phyloP scores from a whole-genome alignment of 768 basidiomycete genomes.

The Chalciporus pseudorubinellus region DNA sequence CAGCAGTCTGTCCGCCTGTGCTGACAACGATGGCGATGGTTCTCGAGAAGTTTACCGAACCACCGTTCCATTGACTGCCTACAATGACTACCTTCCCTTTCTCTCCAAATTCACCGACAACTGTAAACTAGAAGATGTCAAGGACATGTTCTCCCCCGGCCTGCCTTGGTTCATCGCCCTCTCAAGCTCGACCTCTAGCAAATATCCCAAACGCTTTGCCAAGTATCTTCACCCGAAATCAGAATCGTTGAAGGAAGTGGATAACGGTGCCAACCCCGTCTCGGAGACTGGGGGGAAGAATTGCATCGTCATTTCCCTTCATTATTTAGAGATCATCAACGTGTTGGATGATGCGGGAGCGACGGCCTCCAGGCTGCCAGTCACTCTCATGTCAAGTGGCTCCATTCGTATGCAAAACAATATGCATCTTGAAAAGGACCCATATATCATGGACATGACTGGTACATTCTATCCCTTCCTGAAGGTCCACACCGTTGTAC shows the following conservation, averaged over 20 bases:
- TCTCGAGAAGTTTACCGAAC: constrained; percentile 17
- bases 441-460: constrained; percentile 5
- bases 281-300: constrained; percentile 19
- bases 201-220: constrained; percentile 17
- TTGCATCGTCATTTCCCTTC: constrained; percentile 22
- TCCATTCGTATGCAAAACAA: constrained; percentile 20
- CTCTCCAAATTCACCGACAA: constrained; percentile 8
- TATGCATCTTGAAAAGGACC: constrained; percentile 15
- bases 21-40: background rate
- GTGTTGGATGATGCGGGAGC: constrained; percentile 2
- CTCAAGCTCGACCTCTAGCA: constrained; percentile 19
- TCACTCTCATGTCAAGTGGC: constrained; percentile 14
- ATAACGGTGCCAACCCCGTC: constrained; percentile 12
- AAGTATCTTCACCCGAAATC: constrained; percentile 11
- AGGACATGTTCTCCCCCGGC: constrained; percentile 23
- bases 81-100: constrained; percentile 21
- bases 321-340: constrained; percentile 7
- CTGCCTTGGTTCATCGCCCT: constrained; percentile 20
- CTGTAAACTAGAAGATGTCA: constrained; percentile 10
- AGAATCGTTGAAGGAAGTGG: constrained; percentile 12
- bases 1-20: constrained; percentile 10
- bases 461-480: background rate
- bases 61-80: constrained; percentile 18
- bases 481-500: no score
- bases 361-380: background rate